Percentiles rank a stretch among this genome's conserved stretches.
Conservation (phyloP, 2,329 filamentous ascomycete species). For the Ophiosphaerella herpotricha region DNA sequence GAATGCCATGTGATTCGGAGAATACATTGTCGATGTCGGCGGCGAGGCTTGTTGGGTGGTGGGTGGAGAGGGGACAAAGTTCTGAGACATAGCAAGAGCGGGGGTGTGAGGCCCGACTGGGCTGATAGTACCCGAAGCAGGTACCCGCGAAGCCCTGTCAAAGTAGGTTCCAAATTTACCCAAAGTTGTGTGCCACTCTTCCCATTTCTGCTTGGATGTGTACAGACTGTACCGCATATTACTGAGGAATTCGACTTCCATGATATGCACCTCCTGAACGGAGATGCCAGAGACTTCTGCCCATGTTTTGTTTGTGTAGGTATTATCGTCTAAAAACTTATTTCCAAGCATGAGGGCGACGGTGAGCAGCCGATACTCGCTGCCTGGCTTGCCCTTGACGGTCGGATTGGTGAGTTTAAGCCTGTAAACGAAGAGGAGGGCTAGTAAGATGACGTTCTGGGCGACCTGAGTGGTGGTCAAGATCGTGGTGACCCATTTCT, state of each 20-base stretch:
- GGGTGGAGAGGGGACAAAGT: conserved; percentile 57
- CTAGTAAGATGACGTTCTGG: conserved; percentile 90
- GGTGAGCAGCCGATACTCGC: conserved; percentile 89
- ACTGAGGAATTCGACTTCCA: conserved; percentile 99
- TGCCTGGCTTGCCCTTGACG: conserved; percentile 89
- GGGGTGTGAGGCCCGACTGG: conserved; percentile 41
- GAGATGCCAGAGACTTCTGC: conserved; percentile 94
- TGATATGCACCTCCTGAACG: conserved; percentile 94
- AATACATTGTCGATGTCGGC: conserved; percentile 48
- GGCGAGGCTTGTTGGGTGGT: conserved; percentile 57
- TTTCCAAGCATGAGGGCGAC: conserved; percentile 97
- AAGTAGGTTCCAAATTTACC: conserved; percentile 83
- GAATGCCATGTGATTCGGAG: conserved; percentile 49
- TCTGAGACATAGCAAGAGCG: conserved; percentile 47
- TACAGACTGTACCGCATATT: conserved; percentile 96
- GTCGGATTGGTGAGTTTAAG: conserved; percentile 87
- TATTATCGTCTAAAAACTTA: conserved; percentile 98
- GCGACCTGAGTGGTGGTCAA: conserved; percentile 94
- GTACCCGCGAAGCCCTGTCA: conserved; percentile 65
- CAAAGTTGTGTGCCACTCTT: conserved; percentile 81
- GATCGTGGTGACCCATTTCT: conserved; percentile 91
- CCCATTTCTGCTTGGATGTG: conserved; percentile 85
- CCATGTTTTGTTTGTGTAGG: conserved; percentile 99
- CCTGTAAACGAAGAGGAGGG: conserved; percentile 89
- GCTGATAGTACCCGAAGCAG: conserved; percentile 46